Percentiles rank a stretch among this genome's conserved stretches.
phyloP scores from a whole-genome alignment of 176 grass and related monocot genomes.

The Eragrostis curvula region DNA sequence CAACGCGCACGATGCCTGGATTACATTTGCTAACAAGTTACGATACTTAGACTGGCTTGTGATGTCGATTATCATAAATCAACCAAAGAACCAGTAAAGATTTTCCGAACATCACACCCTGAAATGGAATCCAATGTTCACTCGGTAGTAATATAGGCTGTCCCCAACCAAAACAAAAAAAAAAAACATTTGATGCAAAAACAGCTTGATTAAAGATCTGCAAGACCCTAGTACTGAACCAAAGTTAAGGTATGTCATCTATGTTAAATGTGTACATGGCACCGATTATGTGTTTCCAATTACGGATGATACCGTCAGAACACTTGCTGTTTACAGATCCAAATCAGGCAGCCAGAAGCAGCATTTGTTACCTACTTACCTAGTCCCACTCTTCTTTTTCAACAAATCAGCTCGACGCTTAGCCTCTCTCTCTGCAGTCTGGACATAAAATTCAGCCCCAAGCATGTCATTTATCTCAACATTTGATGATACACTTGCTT shows the following conservation, averaged over 20 bases:
- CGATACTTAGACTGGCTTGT: not conserved
- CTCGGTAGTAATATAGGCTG: not conserved
- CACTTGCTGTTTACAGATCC: not conserved
- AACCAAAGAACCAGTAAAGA: not conserved
- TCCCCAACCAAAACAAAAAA: too few species aligned
- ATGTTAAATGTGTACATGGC: not conserved
- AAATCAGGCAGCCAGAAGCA: not conserved
- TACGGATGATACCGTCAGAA: not conserved
- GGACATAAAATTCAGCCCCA: constrained; percentile 81
- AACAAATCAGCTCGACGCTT: constrained; percentile 56
- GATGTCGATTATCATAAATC: not conserved
- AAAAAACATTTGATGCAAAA: too few species aligned
- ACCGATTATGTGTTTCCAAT: not conserved
- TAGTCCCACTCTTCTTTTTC: constrained; percentile 54
- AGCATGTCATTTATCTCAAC: constrained; percentile 77
- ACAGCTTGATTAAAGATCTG: too few species aligned
- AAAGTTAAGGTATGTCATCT: not conserved
- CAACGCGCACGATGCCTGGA: too few species aligned
- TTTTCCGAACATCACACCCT: not conserved
- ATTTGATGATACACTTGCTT: constrained; percentile 63
- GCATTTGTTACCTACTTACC: constrained; percentile 13
- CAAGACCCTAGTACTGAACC: too few species aligned
- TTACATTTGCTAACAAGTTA: too few species aligned
- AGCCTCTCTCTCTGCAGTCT: constrained; percentile 68
- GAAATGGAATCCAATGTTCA: not conserved